Evolutionary conservation across 202 grass and related monocot species (phyloP), one percentile per base, ranked within the genome.

Genomic region (Cymbopogon flexuosus): DNA sequence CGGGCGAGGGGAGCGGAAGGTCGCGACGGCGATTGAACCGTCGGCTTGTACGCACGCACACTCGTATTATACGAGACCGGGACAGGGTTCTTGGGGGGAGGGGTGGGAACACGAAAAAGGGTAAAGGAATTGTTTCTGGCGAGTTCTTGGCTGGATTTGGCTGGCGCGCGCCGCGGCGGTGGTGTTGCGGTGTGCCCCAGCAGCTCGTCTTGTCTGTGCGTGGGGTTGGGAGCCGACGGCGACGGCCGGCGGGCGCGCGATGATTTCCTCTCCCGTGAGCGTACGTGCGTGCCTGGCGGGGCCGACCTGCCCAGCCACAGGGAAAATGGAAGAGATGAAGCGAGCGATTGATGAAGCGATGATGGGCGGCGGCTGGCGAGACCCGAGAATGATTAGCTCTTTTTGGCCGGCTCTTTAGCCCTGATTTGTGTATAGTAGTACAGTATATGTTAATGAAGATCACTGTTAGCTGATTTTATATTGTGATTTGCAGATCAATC

Each of bases 111-210:
- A n/a, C 47, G 19, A 1, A 10, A 33, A 73, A 79, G 13, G 30
- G 65, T 21, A 36, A 79, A 8, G 16, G 24, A 76, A 10, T 58
- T 37, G 7, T 35, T 51, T 72, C 35, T 27, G 34, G 56, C 54
- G 47, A 59, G 54, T 31, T 86, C 70, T 75, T 75, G 63, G 63
- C 81, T 47, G 76, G 70, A 70, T 23, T 49, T 37, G 76, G 82
- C 70, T 82, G 78, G 87, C 65, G 65, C 65, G 65, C 47, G 49
- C 64, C 64, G 64, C 65, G 14, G 59, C 65, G 49, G 60, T 57
- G 52, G 52, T 56, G 18, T 19, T 1, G 9, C 0, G 10, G 54
- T 22, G 19, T 11, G 57, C 22, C 22, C 57, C 78, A 22, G 52
- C 21, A 11, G 42, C 5, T 33, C 83, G 67, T 67, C 31, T 78